phyloP scores from a whole-genome alignment of 2,329 filamentous ascomycete genomes.

The Botrytis galanthina region DNA sequence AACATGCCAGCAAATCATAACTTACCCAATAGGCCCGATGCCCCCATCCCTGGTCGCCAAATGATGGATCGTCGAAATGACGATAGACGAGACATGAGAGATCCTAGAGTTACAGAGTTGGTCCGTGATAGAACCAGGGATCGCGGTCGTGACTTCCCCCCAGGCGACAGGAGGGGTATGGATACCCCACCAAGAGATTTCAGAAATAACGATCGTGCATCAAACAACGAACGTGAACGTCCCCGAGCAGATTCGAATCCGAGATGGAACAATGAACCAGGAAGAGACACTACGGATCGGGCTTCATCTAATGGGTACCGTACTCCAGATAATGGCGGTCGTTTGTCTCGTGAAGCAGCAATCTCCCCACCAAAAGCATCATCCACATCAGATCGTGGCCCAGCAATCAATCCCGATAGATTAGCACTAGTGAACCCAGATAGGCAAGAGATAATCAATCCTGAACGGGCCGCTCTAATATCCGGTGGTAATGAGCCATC shows the following conservation, averaged over 20 bases:
- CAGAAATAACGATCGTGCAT: conserved; percentile 30
- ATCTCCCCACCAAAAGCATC: conserved; percentile 36
- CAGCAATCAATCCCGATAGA: conserved; percentile 30
- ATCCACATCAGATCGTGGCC: conserved; percentile 30
- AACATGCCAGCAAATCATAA: conserved; percentile 26
- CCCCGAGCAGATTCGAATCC: conserved; percentile 33
- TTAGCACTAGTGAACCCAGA: conserved; percentile 32
- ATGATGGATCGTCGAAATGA: conserved; percentile 35
- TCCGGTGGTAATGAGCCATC: conserved; percentile 31
- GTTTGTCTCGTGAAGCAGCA: conserved; percentile 34
- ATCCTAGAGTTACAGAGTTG: conserved; percentile 29
- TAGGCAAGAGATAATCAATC: conserved; percentile 38
- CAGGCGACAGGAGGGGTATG: conserved; percentile 32
- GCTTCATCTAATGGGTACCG: conserved; percentile 27
- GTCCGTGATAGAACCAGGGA: conserved; percentile 35
- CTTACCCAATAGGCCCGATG: conserved; percentile 38
- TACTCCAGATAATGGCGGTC: conserved; percentile 30
- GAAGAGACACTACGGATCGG: conserved; percentile 35
- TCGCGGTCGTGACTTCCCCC: conserved; percentile 34
- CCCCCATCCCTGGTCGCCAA: conserved; percentile 35
- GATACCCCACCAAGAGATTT: conserved; percentile 34
- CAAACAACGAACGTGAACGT: conserved; percentile 33
- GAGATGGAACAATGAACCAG: conserved; percentile 35
- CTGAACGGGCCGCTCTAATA: conserved; percentile 38
- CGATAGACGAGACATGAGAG: conserved; percentile 37